Conservation (phyloP, 805 yeast genomes). For the Priceomyces haplophilus region DNA sequence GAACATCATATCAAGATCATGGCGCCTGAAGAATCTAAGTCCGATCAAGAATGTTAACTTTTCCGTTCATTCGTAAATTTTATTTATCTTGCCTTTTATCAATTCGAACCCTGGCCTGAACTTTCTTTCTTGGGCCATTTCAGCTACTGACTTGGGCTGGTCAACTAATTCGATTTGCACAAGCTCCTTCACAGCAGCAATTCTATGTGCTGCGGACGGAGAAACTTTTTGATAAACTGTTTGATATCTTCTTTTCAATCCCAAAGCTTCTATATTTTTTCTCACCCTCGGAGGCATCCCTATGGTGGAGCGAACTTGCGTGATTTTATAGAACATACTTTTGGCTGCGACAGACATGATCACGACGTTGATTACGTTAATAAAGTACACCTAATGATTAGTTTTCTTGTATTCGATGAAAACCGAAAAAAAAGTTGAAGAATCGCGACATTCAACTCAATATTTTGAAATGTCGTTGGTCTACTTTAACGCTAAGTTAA, state of each 20-base stretch:
- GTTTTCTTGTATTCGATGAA: not conserved
- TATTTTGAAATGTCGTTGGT: not conserved
- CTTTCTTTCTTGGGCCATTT: constrained; percentile 56
- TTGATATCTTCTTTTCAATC: constrained; percentile 71
- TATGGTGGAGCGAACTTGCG: constrained; percentile 77
- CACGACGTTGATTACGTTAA: not conserved
- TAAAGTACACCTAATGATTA: not conserved
- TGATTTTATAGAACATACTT: constrained; percentile 48
- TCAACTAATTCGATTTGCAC: constrained; percentile 77
- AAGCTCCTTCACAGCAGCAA: constrained; percentile 79
- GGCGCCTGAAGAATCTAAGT: too few relatives aligned
- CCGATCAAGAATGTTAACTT: too few relatives aligned
- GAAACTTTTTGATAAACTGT: constrained; percentile 69
- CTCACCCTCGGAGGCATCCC: constrained; percentile 73
- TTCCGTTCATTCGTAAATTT: constrained; percentile 1
- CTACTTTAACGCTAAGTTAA: not conserved
- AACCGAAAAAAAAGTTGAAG: not conserved
- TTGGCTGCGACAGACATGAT: constrained; percentile 13
- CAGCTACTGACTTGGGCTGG: constrained; percentile 44
- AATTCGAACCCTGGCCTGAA: constrained; percentile 58
- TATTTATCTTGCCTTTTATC: constrained; percentile 8
- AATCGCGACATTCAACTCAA: not conserved
- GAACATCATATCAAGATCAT: too few relatives aligned
- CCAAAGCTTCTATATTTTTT: constrained; percentile 66
- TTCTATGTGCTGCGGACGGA: constrained; percentile 81